phyloP scores from a whole-genome alignment of 352 stramenopile genomes.

The Thraustochytrium sp. region DNA sequence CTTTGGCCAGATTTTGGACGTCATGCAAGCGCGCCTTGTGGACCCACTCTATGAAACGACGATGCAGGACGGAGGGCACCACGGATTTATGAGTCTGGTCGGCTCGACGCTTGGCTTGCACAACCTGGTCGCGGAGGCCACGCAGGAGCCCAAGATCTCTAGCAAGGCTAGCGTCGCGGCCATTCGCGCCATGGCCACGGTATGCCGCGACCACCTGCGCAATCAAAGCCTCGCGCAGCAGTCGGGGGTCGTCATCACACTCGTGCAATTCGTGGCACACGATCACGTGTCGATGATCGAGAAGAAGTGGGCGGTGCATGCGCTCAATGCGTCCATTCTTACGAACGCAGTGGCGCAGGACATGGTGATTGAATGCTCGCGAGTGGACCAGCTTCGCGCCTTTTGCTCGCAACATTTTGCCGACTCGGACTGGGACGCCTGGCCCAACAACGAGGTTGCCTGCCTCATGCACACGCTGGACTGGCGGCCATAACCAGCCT shows the following conservation, averaged over 20 bases:
- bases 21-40: neutral
- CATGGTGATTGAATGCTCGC: neutral
- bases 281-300: neutral
- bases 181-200: neutral
- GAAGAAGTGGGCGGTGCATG: constrained; percentile 36
- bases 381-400: neutral
- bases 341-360: neutral
- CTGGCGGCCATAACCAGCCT: neutral
- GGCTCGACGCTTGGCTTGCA: neutral
- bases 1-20: neutral
- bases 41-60: neutral
- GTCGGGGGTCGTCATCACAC: neutral
- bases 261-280: neutral
- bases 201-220: constrained; percentile 13
- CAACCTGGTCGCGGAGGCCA: neutral
- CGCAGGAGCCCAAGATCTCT: neutral
- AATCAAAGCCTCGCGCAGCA: constrained; percentile 5
- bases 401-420: neutral
- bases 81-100: neutral
- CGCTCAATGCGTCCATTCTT: neutral
- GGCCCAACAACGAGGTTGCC: constrained; percentile 12
- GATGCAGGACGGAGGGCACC: neutral
- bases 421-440: neutral
- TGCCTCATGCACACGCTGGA: neutral
- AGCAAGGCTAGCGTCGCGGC: neutral